Conservation (phyloP, 495 filamentous ascomycete genomes). For the Haplographium delicatum region DNA sequence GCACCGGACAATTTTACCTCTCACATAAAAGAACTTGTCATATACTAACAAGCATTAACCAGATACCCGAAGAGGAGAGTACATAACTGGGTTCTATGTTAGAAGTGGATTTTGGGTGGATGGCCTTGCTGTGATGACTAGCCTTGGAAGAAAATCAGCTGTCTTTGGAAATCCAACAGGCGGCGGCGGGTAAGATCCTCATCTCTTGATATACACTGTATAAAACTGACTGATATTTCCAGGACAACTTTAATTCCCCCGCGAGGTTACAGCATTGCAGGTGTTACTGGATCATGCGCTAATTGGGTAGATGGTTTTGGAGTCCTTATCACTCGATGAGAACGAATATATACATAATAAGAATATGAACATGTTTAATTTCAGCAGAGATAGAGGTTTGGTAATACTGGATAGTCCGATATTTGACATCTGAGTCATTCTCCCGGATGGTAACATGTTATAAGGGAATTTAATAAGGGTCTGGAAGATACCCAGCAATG, state of each 20-base stretch:
- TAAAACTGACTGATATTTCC: constrained; percentile 1
- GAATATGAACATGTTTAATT: background rate
- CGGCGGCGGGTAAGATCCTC: constrained; percentile 67
- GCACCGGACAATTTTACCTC: too few relatives aligned
- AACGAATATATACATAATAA: background rate
- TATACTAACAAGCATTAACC: background rate
- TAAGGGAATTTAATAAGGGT: too few relatives aligned
- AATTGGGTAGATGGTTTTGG: constrained; percentile 86
- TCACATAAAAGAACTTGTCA: too few relatives aligned
- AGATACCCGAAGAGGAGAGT: constrained; percentile 83
- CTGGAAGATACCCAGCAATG: too few relatives aligned
- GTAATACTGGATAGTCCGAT: too few relatives aligned
- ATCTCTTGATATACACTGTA: background rate
- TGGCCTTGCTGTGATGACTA: constrained; percentile 87
- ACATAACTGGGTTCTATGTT: constrained; percentile 80
- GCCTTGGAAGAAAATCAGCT: constrained; percentile 75
- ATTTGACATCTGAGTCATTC: too few relatives aligned
- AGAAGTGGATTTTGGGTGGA: constrained; percentile 83
- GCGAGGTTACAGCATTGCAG: constrained; percentile 81
- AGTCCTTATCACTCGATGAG: constrained; percentile 71
- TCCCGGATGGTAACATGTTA: too few relatives aligned
- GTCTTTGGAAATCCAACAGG: constrained; percentile 78
- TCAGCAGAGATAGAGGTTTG: background rate
- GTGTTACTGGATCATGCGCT: constrained; percentile 76
- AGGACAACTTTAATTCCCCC: constrained; percentile 90